Percentiles rank a stretch among this genome's conserved stretches.
These are phyloP conservation scores for carrot (Daucus carota) DNA, from an alignment of 129 eudicot genomes.

Conservation along the genomic window DH1_v3.0 NC_030389.2:25715001-25715500, in stretches of 20 bases:
- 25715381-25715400: background rate
- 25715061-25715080: conserved; percentile 43
- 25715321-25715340: background rate
- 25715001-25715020: conserved; percentile 80
- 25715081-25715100: conserved; percentile 65
- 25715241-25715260: background rate
- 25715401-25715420: background rate
- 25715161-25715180: background rate
- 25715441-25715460: background rate
- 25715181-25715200: background rate
- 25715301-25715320: background rate
- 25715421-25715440: background rate
- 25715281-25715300: background rate
- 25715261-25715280: background rate
- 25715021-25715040: conserved; percentile 68
- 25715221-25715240: background rate
- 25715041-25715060: conserved; percentile 56
- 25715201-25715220: background rate
- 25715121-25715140: background rate
- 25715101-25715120: background rate
- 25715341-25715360: background rate
- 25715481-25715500: background rate
- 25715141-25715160: background rate
- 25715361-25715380: background rate
- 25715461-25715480: background rate